These are phyloP conservation scores for Solanum paucissectum DNA, from an alignment of 257 asterid species.

Conservation along the genomic window DNA sequence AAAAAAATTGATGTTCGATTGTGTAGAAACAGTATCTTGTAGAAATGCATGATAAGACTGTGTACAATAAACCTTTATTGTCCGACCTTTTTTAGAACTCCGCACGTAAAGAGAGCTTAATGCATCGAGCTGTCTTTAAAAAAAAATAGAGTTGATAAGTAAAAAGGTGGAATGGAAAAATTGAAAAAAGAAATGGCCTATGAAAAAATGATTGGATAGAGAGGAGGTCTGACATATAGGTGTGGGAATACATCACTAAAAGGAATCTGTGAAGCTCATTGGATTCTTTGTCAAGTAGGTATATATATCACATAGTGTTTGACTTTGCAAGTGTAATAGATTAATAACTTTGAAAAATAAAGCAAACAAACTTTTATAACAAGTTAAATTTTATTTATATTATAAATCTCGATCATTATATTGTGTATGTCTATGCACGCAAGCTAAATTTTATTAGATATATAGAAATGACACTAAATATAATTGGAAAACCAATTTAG, in stretches of 20 bases:
- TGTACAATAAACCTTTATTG: too few species aligned
- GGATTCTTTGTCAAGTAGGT: neutral
- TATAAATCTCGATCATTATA: neutral
- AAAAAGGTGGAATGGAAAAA: too few species aligned
- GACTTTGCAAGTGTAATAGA: neutral
- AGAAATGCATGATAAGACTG: too few species aligned
- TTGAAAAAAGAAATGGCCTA: neutral
- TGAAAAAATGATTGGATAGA: neutral
- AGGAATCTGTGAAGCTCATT: neutral
- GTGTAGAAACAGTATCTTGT: too few species aligned
- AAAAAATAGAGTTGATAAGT: too few species aligned
- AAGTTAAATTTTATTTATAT: neutral
- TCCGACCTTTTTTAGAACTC: rapidly evolving
- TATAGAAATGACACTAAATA: neutral
- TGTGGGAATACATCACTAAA: neutral
- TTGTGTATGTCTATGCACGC: neutral
- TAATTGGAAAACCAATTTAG: neutral
- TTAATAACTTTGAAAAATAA: neutral
- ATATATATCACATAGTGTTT: neutral
- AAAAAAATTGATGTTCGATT: neutral
- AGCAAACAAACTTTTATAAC: neutral
- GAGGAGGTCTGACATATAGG: neutral
- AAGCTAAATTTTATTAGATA: neutral
- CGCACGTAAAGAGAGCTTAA: rapidly evolving
- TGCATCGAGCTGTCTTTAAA: too few species aligned